Conservation (phyloP, 2,329 filamentous ascomycete genomes). For the Aspergillus spinulosporus region DNA sequence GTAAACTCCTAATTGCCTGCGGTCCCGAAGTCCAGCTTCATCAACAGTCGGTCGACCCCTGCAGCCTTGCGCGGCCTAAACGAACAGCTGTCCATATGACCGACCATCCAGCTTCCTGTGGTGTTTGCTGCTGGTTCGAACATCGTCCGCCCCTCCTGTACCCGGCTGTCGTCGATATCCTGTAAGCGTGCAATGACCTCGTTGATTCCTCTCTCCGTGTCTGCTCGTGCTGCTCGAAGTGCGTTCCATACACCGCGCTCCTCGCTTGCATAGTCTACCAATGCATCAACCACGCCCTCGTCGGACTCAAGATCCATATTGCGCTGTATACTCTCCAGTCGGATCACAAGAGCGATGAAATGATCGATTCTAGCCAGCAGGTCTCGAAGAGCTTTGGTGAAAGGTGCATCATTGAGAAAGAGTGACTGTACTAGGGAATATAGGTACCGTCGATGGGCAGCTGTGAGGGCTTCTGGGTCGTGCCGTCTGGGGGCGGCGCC, state of each 20-base stretch:
- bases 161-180: slow-evolving; percentile 60
- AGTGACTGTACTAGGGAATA: slow-evolving; percentile 57
- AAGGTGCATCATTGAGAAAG: slow-evolving; percentile 45
- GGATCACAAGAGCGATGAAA: slow-evolving; percentile 72
- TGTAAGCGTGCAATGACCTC: slow-evolving; percentile 58
- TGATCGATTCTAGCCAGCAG: slow-evolving; percentile 66
- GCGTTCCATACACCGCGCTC: slow-evolving; percentile 67
- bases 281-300: slow-evolving; percentile 75
- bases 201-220: slow-evolving; percentile 68
- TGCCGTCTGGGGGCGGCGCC: slow-evolving; percentile 48
- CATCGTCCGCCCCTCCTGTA: slow-evolving; percentile 40
- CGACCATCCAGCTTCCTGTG: slow-evolving; percentile 16
- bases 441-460: slow-evolving; percentile 79
- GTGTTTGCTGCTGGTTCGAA: slow-evolving; percentile 34
- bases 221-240: slow-evolving; percentile 62
- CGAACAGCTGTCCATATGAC: slow-evolving; percentile 31
- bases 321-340: slow-evolving; percentile 73
- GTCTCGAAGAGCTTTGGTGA: slow-evolving; percentile 41
- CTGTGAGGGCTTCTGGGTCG: slow-evolving; percentile 81
- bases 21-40: slow-evolving; percentile 74
- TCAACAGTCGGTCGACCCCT: slow-evolving; percentile 79
- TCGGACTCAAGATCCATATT: slow-evolving; percentile 79
- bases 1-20: slow-evolving; percentile 15
- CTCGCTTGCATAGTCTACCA: slow-evolving; percentile 70
- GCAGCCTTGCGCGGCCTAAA: slow-evolving; percentile 74